These are phyloP conservation scores for Nematodospora anomalae DNA, from an alignment of 1,139 yeast genomes.

Conservation along the genomic window DNA sequence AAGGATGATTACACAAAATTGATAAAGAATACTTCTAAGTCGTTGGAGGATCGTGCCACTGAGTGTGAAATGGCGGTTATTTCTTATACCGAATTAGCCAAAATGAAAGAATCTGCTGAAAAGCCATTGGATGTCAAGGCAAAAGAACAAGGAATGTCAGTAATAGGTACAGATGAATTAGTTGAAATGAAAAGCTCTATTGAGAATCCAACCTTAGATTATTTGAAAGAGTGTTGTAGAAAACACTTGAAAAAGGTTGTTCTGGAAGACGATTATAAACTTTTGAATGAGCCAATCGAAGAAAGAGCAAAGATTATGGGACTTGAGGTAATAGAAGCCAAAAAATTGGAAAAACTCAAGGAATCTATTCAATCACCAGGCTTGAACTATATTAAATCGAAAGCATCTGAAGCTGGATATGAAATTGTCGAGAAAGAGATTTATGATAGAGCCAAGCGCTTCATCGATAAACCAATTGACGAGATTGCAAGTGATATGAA, in stretches of 20 bases:
- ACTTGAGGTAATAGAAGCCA: constrained; percentile 7
- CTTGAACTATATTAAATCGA: constrained; percentile 21
- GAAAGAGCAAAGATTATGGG: constrained; percentile 15
- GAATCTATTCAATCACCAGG: constrained; percentile 19
- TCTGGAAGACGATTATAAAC: constrained; percentile 12
- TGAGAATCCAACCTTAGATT: constrained; percentile 25
- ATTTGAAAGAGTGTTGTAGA: constrained; percentile 18
- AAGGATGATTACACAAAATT: constrained; percentile 12
- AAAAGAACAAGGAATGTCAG: constrained; percentile 14
- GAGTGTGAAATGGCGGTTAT: constrained; percentile 15
- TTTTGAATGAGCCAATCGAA: constrained; percentile 11
- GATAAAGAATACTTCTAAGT: constrained; percentile 5
- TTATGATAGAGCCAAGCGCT: constrained; percentile 3
- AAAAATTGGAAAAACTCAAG: constrained; percentile 6
- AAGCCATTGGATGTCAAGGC: constrained; percentile 23
- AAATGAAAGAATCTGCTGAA: constrained; percentile 7
- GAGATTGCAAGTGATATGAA: constrained; percentile 18
- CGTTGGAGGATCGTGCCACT: constrained; percentile 15
- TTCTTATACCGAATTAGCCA: constrained; percentile 15
- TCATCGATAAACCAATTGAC: constrained; percentile 12
- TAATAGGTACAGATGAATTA: constrained; percentile 16
- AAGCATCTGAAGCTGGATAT: constrained; percentile 13
- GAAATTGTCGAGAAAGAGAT: constrained; percentile 16
- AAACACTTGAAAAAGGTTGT: constrained; percentile 12
- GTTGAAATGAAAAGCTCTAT: constrained; percentile 16